phyloP scores from a whole-genome alignment of 352 stramenopile species.

The Pythium biforme region DNA sequence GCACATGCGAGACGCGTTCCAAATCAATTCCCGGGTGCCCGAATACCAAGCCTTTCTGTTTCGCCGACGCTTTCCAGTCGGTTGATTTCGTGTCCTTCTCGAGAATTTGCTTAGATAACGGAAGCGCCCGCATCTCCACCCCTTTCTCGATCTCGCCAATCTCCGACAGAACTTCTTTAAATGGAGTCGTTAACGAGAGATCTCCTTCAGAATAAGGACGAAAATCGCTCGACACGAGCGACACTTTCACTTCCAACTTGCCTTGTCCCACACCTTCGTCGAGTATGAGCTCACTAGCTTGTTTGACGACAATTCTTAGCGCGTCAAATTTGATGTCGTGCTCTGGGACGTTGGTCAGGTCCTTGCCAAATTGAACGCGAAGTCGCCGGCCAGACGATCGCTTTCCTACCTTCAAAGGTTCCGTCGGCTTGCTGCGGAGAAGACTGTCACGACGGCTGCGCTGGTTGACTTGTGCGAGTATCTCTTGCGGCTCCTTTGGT shows the following conservation, averaged over 20 bases:
- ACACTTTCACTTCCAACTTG: slow-evolving; percentile 40
- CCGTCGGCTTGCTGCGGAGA: slow-evolving; percentile 20
- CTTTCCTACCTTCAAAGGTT: slow-evolving; percentile 16
- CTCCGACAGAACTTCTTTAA: slow-evolving; percentile 39
- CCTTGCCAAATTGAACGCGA: slow-evolving; percentile 19
- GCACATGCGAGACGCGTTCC: slow-evolving; percentile 39
- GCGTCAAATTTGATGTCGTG: slow-evolving; percentile 49
- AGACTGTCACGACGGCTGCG: slow-evolving; percentile 16
- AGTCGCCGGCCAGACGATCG: slow-evolving; percentile 15
- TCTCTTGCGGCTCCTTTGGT: background rate
- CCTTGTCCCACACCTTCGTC: slow-evolving; percentile 30
- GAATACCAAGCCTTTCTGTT: slow-evolving; percentile 25
- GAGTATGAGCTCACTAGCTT: slow-evolving; percentile 50
- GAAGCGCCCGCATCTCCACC: slow-evolving; percentile 24
- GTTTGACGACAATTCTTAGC: slow-evolving; percentile 40
- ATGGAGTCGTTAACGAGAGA: slow-evolving; percentile 32
- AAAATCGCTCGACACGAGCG: slow-evolving; percentile 56
- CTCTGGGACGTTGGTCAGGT: slow-evolving; percentile 22
- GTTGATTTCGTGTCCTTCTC: slow-evolving; percentile 13
- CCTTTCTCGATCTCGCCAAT: slow-evolving; percentile 38
- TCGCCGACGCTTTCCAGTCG: slow-evolving; percentile 3
- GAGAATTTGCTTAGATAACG: slow-evolving; percentile 29
- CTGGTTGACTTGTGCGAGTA: slow-evolving; percentile 9
- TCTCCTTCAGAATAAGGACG: slow-evolving; percentile 23
- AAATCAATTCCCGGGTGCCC: slow-evolving; percentile 41